These are phyloP conservation scores for Amanita pallidorosea DNA, from an alignment of 768 basidiomycete species.

Conservation along the genomic window DNA sequence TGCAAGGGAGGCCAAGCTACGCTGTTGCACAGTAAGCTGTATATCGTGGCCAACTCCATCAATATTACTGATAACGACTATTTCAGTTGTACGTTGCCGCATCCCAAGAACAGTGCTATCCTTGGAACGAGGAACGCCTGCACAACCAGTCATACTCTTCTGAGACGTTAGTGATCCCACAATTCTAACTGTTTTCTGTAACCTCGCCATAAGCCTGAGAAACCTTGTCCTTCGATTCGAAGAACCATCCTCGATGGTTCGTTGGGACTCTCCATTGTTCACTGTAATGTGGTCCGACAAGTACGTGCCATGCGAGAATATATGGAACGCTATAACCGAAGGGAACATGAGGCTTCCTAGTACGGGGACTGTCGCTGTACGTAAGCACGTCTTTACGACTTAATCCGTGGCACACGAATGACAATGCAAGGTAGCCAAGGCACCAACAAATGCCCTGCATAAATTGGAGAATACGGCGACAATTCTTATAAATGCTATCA, in stretches of 20 bases:
- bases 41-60: conserved; percentile 14
- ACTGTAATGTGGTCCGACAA: conserved; percentile 71
- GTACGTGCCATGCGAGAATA: conserved; percentile 49
- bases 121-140: conserved; percentile 56
- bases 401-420: not conserved
- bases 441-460: conserved; percentile 82
- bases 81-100: conserved; percentile 61
- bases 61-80: conserved; percentile 5
- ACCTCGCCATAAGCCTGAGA: conserved; percentile 44
- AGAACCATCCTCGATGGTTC: conserved; percentile 96
- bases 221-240: conserved; percentile 86
- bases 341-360: conserved; percentile 83
- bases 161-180: conserved; percentile 52
- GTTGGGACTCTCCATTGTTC: conserved; percentile 96
- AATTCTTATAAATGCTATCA: conserved; percentile 58
- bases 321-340: conserved; percentile 75
- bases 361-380: conserved; percentile 58
- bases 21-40: conserved; percentile 68
- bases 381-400: conserved; percentile 20
- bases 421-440: conserved; percentile 52
- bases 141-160: conserved; percentile 34
- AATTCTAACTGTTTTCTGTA: not conserved
- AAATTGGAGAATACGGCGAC: conserved; percentile 73
- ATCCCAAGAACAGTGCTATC: conserved; percentile 61
- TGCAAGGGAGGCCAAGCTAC: conserved; percentile 75